Base-by-base conservation (phyloP, 169 alveolate genomes). In the Theileria equi region DNA sequence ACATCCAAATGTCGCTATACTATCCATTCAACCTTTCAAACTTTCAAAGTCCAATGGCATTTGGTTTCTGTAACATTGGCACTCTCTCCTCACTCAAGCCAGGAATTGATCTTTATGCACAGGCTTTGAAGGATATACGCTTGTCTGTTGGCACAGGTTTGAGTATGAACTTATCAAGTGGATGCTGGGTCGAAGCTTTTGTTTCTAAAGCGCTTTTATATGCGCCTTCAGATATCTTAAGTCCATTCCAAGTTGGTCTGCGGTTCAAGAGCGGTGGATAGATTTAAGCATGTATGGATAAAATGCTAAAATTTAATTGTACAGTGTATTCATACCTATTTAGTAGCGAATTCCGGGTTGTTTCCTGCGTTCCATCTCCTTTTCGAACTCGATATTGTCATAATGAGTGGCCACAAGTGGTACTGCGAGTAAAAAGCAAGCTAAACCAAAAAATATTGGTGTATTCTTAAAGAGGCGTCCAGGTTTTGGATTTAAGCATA, bases 181-280 rank as follows among this genome's bases (percentile, higher is more conserved):
- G 84, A 5, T 63, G 79, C 47, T 74, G 84, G 84, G 16, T 74
- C 21, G 84, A 74, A 41, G 63, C 80, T 4, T 74, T 55, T 45
- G 58, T 61, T 5, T 69, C 84, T 16, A 61, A 74, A 45, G 80
- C 84, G 3, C 60, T 74, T 29, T 35, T 74, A 10, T 65, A 53
- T 38, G 35, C 50, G n/a, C 84, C 79, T 17, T 21, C 79, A n/a
- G 84, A 74, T 44, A 65, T 49, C 34, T 43, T 59, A 17, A 43
- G 49, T 63, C 31, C 47, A 21, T 10, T 74, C 49, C 84, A 74
- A 35, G 19, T 74, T 45, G 84, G 84, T 0, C 63, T 74, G 25
- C 43, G 81, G 41, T 69, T 69, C 65, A 69, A 69, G 60, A 71
- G 45, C 16, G 60, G 21, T 45, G 13, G n/a, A 48, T n/a, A 60